phyloP scores from a whole-genome alignment of 2,329 filamentous ascomycete genomes.

The Penicillium freii region DNA sequence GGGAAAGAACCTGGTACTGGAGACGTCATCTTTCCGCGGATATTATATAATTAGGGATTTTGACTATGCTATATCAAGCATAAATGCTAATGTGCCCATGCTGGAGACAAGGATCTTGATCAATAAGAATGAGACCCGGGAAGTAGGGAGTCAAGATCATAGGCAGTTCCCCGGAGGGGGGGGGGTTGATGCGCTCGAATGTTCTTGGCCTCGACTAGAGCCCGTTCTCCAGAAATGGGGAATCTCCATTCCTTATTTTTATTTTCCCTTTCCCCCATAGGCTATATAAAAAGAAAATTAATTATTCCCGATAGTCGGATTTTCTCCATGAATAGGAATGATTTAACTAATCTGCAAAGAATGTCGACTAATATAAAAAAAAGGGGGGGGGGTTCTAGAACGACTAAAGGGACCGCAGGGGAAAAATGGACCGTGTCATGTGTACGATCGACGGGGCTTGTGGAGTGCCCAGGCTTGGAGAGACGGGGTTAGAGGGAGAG shows the following conservation, averaged over 20 bases:
- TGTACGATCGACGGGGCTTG: constrained; percentile 26
- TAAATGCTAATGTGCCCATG: background rate
- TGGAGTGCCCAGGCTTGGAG: constrained; percentile 8
- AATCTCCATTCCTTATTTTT: background rate
- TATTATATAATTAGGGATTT: background rate
- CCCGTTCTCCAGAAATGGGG: constrained; percentile 10
- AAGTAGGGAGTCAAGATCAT: constrained; percentile 6
- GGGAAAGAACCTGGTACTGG: background rate
- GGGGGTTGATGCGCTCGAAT: constrained; percentile 12
- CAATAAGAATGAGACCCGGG: constrained; percentile 6
- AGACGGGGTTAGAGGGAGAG: constrained; percentile 2
- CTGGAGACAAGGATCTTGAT: constrained; percentile 1
- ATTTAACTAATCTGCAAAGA: constrained; percentile 11
- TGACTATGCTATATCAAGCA: background rate
- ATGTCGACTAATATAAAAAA: constrained; percentile 9
- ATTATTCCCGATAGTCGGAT: constrained; percentile 15
- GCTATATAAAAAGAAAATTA: constrained; percentile 2
- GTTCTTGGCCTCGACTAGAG: constrained; percentile 26
- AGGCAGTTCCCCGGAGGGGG: constrained; percentile 3
- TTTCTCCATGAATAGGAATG: constrained; percentile 26
- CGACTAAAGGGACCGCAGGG: constrained; percentile 9
- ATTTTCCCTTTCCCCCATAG: background rate
- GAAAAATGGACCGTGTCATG: constrained; percentile 29
- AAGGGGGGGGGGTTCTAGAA: constrained; percentile 24
- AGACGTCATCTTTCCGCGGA: constrained; percentile 19